Evolutionary conservation across 2,329 filamentous ascomycete species (phyloP).

Genomic region (Ceratocystiopsis minuta): DNA sequence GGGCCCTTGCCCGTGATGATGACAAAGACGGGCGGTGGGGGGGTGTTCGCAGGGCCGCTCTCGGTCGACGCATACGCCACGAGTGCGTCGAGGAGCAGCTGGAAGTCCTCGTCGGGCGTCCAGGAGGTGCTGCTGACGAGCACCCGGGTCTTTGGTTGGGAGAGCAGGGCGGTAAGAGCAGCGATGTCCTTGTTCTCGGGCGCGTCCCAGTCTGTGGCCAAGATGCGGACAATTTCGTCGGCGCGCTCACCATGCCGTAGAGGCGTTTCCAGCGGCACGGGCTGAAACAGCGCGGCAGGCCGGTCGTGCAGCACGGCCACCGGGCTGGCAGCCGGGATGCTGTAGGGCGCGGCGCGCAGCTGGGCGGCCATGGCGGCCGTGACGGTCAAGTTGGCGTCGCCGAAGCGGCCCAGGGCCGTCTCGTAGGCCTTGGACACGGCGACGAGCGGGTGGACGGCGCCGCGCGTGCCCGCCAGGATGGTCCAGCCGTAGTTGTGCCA

Average conservation of each 20-base stretch:
- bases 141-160: conserved; percentile 18
- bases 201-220: neutral
- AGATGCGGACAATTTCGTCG: conserved; percentile 1
- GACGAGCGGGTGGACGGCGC: conserved; percentile 54
- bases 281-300: conserved; percentile 66
- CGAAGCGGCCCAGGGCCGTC: conserved; percentile 45
- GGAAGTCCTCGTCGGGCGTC: conserved; percentile 94
- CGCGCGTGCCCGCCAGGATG: conserved; percentile 51
- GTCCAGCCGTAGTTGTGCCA: conserved; percentile 99
- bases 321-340: conserved; percentile 32
- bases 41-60: conserved; percentile 14
- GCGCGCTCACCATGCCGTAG: neutral
- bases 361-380: conserved; percentile 74
- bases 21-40: conserved; percentile 49
- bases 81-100: conserved; percentile 66
- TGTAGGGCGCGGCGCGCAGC: conserved; percentile 45
- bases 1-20: conserved; percentile 94
- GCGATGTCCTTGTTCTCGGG: too few relatives aligned
- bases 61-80: conserved; percentile 36
- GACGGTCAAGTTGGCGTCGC: conserved; percentile 66
- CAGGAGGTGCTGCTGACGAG: conserved; percentile 90
- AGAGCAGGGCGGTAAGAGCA: neutral
- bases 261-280: conserved; percentile 22
- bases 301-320: conserved; percentile 70
- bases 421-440: conserved; percentile 64